phyloP scores from a whole-genome alignment of 371 early-diverging fungal genomes.

The Mortierella polycephala region DNA sequence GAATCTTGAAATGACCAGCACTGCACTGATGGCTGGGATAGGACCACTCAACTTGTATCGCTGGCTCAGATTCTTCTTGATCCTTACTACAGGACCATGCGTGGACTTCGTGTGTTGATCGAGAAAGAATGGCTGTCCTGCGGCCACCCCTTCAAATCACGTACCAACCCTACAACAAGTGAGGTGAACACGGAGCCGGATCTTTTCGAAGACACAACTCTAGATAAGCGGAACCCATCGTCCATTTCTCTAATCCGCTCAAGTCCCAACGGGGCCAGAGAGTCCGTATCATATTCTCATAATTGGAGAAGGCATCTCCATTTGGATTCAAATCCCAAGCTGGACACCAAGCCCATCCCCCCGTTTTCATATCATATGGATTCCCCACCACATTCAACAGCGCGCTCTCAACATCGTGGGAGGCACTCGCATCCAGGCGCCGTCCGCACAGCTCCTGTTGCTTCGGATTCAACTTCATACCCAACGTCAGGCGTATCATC shows the following conservation, averaged over 20 bases:
- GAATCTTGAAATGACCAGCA: slow-evolving; percentile 25
- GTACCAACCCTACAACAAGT: slow-evolving; percentile 25
- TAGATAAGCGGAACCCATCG: slow-evolving; percentile 6
- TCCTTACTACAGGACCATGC: slow-evolving; percentile 55
- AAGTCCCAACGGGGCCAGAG: slow-evolving; percentile 45
- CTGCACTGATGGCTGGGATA: slow-evolving; percentile 60
- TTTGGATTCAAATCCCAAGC: slow-evolving; percentile 1
- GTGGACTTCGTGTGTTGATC: slow-evolving; percentile 55
- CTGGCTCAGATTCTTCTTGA: slow-evolving; percentile 56
- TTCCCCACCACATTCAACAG: not conserved
- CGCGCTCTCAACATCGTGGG: not conserved
- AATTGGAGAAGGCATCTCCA: slow-evolving; percentile 1
- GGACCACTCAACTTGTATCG: slow-evolving; percentile 57
- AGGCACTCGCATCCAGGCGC: not conserved
- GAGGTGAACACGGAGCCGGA: slow-evolving; percentile 11
- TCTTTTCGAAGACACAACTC: slow-evolving; percentile 6
- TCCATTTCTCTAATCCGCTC: slow-evolving; percentile 19
- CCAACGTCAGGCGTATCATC: not conserved
- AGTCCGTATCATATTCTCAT: slow-evolving; percentile 17
- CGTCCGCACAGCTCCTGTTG: no score
- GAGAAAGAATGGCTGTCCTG: slow-evolving; percentile 58
- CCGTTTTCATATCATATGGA: slow-evolving; percentile 28
- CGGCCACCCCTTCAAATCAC: slow-evolving; percentile 56
- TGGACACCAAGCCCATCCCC: slow-evolving; percentile 20
- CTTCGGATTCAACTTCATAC: not conserved